Conservation (phyloP, 306 rosid species). For the Acacia acuminata region DNA sequence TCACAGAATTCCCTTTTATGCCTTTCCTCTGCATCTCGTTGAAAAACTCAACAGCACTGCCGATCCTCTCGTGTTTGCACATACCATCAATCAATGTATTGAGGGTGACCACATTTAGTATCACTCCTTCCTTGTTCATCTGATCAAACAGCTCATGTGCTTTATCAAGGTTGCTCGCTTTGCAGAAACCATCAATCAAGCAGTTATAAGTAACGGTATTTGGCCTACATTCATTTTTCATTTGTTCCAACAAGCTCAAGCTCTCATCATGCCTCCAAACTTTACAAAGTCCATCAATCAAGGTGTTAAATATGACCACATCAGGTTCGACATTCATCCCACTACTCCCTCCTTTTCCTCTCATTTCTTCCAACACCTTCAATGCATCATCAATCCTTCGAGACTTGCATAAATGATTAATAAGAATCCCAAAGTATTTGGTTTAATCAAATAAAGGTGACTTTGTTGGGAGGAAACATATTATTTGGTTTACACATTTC, state of each 20-base stretch:
- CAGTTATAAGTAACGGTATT: too few species aligned
- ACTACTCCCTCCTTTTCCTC: constrained; percentile 35
- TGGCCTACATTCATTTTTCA: constrained; percentile 60
- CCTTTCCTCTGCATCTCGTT: too few species aligned
- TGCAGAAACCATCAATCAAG: too few species aligned
- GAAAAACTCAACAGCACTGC: too few species aligned
- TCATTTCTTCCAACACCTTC: constrained; percentile 59
- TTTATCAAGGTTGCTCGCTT: too few species aligned
- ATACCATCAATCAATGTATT: constrained; percentile 69
- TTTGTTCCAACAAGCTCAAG: constrained; percentile 58
- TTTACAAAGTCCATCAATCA: constrained; percentile 85
- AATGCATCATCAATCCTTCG: constrained; percentile 73
- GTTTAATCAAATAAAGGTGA: constrained; percentile 50
- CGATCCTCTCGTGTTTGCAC: constrained; percentile 66
- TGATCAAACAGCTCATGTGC: too few species aligned
- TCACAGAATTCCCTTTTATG: too few species aligned
- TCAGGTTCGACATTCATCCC: constrained; percentile 52
- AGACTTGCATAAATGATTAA: constrained; percentile 65
- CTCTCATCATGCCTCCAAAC: constrained; percentile 87
- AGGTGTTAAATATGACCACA: constrained; percentile 59
- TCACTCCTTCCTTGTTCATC: too few species aligned
- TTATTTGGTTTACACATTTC: constrained; percentile 62
- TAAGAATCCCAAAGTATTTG: constrained; percentile 63
- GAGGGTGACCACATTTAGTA: constrained; percentile 68
- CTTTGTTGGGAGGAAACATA: constrained; percentile 42